A percentile compares a stretch with the other conserved stretches of the same genome.
These are phyloP conservation scores for Penicillium brevicompactum DNA, from an alignment of 2,329 filamentous ascomycete genomes.

Conservation along the genomic window DNA sequence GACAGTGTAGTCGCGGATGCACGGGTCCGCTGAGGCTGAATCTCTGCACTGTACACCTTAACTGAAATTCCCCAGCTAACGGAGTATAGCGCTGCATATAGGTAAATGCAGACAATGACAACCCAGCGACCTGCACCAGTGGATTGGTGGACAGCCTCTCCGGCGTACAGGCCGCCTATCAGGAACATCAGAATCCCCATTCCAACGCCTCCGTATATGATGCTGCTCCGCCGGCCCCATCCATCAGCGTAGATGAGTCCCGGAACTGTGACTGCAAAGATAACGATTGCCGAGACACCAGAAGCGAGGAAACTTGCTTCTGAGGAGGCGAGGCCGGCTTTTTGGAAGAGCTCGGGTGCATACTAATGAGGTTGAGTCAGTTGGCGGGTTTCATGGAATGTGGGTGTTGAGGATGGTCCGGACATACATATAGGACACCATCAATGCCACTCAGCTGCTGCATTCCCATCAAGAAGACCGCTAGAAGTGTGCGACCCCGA, in stretches of 20 bases:
- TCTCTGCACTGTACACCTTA: slow-evolving; percentile 61
- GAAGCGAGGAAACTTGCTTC: slow-evolving; percentile 63
- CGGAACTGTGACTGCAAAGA: slow-evolving; percentile 60
- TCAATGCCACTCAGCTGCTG: slow-evolving; percentile 65
- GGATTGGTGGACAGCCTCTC: slow-evolving; percentile 29
- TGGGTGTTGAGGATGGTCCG: too few relatives aligned
- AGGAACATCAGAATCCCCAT: slow-evolving; percentile 46
- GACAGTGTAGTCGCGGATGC: slow-evolving; percentile 58
- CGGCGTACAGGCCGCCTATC: slow-evolving; percentile 37
- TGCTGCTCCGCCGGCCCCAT: slow-evolving; percentile 59
- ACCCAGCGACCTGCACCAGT: slow-evolving; percentile 32
- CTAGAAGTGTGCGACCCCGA: slow-evolving; percentile 53
- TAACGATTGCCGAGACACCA: slow-evolving; percentile 61
- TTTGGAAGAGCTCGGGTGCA: slow-evolving; percentile 61
- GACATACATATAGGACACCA: slow-evolving; percentile 60
- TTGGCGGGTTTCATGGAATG: background rate
- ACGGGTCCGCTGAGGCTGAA: slow-evolving; percentile 58
- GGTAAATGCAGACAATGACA: slow-evolving; percentile 28
- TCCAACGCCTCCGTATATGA: slow-evolving; percentile 56
- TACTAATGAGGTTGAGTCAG: slow-evolving; percentile 45
- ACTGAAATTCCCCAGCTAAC: slow-evolving; percentile 57
- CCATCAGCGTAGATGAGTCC: slow-evolving; percentile 59
- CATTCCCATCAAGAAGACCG: slow-evolving; percentile 61
- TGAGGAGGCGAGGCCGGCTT: slow-evolving; percentile 58
- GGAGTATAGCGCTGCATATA: slow-evolving; percentile 29